These are phyloP conservation scores for Pseudocercospora musae DNA, from an alignment of 2,329 filamentous ascomycete species.

Conservation along the genomic window DNA sequence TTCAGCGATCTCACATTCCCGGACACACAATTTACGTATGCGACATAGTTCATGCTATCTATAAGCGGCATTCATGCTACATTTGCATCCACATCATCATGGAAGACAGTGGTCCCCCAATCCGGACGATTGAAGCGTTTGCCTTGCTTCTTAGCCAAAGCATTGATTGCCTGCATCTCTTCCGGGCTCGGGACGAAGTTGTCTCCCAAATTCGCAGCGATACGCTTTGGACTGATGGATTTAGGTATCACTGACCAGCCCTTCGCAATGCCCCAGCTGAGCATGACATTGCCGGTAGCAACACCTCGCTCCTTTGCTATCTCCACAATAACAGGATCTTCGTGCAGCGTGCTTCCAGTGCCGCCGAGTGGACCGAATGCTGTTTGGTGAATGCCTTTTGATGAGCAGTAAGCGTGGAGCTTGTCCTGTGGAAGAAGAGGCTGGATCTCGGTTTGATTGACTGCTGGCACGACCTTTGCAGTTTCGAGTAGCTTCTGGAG, in stretches of 20 bases:
- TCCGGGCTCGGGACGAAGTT: constrained; percentile 13
- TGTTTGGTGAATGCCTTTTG: constrained; percentile 17
- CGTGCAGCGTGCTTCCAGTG: constrained; percentile 14
- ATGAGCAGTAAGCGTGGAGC: constrained; percentile 8
- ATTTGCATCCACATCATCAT: constrained; percentile 32
- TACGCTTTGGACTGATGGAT: constrained; percentile 25
- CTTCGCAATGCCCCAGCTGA: constrained; percentile 37
- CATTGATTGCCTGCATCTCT: constrained; percentile 22
- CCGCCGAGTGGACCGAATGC: constrained; percentile 17
- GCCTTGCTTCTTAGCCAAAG: constrained; percentile 37
- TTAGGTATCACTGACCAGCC: constrained; percentile 39
- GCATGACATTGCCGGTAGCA: constrained; percentile 33
- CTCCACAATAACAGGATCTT: constrained; percentile 10
- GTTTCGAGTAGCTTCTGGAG: constrained; percentile 37
- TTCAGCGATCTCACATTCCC: constrained; percentile 11
- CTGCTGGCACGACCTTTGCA: constrained; percentile 17
- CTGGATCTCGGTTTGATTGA: constrained; percentile 20
- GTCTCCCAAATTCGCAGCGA: constrained; percentile 16
- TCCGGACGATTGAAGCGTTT: constrained; percentile 46
- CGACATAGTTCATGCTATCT: neutral
- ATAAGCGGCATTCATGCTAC: neutral
- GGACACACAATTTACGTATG: constrained; percentile 8
- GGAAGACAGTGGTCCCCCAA: constrained; percentile 47
- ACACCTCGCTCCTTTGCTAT: constrained; percentile 16
- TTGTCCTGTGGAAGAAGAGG: constrained; percentile 16